Conservation (phyloP, 805 yeast genomes). For the Saturnispora quitensis region DNA sequence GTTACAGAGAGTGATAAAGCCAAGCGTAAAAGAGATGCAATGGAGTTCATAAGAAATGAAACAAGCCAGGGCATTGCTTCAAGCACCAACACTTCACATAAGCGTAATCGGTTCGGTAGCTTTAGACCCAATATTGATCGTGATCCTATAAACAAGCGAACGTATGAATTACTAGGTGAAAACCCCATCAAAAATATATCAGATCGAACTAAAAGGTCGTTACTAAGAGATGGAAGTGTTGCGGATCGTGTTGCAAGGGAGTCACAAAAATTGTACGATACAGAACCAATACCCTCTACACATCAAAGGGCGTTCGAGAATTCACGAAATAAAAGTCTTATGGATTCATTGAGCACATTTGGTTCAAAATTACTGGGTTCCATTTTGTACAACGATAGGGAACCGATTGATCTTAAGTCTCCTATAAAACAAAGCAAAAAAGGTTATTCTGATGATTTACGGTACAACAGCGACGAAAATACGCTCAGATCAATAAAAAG, state of each 20-base stretch:
- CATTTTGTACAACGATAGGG: conserved; percentile 22
- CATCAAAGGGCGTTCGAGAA: conserved; percentile 2
- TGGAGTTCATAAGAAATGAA: conserved; percentile 11
- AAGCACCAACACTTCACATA: neutral
- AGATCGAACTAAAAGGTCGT: conserved; percentile 5
- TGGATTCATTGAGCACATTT: conserved; percentile 22
- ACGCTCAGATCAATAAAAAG: neutral
- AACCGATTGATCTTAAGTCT: neutral
- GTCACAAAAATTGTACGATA: conserved; percentile 3
- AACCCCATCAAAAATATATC: conserved; percentile 20
- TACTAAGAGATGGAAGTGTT: conserved; percentile 15
- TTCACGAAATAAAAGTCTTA: conserved; percentile 11
- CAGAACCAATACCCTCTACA: neutral
- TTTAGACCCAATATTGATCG: neutral
- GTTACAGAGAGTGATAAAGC: conserved; percentile 8
- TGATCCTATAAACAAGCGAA: conserved; percentile 13
- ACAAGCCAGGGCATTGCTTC: neutral
- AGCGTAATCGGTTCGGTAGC: neutral
- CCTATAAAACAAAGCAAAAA: neutral
- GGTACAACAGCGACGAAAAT: neutral
- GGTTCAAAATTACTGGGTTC: conserved; percentile 23
- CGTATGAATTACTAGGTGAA: conserved; percentile 23
- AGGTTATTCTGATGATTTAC: neutral
- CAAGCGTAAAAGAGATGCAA: conserved; percentile 10
- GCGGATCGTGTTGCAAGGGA: conserved; percentile 15